Percentiles rank a stretch among this genome's conserved stretches.
phyloP scores from a whole-genome alignment of 371 early-diverging fungal genomes.

The Syncephalastrum monosporum region DNA sequence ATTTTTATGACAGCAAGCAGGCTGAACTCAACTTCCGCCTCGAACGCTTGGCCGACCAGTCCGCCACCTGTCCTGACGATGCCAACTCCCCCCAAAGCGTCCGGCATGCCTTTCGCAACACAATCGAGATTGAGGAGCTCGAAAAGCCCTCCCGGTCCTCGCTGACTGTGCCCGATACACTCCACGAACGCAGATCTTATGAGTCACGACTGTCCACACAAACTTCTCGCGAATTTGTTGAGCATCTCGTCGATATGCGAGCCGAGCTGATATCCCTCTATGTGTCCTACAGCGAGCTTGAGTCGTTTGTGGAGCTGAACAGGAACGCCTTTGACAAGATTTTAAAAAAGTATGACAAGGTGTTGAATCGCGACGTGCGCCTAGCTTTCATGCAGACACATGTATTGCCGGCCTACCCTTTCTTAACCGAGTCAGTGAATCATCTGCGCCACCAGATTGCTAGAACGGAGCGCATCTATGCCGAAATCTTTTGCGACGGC shows the following conservation, averaged over 20 bases:
- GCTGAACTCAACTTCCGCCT: too few species aligned
- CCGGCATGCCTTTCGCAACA: too few species aligned
- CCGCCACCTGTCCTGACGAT: too few species aligned
- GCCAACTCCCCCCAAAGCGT: too few species aligned
- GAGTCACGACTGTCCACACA: slow-evolving; percentile 11
- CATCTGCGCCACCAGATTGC: slow-evolving; percentile 40
- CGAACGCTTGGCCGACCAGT: too few species aligned
- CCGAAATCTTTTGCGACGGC: slow-evolving; percentile 51
- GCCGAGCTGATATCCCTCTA: slow-evolving; percentile 10
- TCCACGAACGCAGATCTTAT: slow-evolving; percentile 3
- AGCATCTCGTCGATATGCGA: slow-evolving; percentile 6
- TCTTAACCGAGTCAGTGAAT: slow-evolving; percentile 38
- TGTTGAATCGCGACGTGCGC: slow-evolving; percentile 54
- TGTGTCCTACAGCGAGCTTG: slow-evolving; percentile 63
- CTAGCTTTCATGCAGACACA: slow-evolving; percentile 44
- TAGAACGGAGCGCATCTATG: slow-evolving; percentile 51
- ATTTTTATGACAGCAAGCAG: too few species aligned
- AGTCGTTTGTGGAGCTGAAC: slow-evolving; percentile 86
- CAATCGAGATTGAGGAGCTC: too few species aligned
- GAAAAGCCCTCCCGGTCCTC: too few species aligned
- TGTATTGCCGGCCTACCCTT: slow-evolving; percentile 46
- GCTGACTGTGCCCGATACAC: too few species aligned
- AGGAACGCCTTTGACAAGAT: slow-evolving; percentile 90
- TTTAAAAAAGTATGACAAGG: slow-evolving; percentile 92
- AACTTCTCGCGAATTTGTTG: slow-evolving; percentile 9